These are phyloP conservation scores for Cubamyces lactineus DNA, from an alignment of 768 basidiomycete genomes.

Conservation along the genomic window DNA sequence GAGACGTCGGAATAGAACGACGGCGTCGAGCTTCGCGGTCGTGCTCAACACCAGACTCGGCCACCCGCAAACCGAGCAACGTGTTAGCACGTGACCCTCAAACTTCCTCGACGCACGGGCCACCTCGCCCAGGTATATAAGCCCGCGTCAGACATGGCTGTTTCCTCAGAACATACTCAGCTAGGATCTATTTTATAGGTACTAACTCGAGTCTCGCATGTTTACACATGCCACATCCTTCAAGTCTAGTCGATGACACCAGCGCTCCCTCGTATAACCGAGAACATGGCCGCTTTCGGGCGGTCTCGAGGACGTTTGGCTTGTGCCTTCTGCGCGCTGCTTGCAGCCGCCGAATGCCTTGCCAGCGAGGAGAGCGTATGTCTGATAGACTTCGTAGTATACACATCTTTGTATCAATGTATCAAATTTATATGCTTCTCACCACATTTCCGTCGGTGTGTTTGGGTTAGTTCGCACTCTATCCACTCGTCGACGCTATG, in stretches of 20 bases:
- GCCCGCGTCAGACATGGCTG: conserved; percentile 12
- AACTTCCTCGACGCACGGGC: conserved; percentile 21
- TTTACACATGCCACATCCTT: conserved; percentile 48
- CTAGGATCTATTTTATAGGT: conserved; percentile 37
- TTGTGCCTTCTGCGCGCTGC: conserved; percentile 26
- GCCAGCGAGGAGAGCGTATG: conserved; percentile 45
- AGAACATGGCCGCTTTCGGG: conserved; percentile 39
- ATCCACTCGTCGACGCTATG: no score
- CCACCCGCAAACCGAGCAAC: conserved; percentile 8
- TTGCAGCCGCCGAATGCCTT: conserved; percentile 30
- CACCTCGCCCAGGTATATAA: conserved; percentile 23
- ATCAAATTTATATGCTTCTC: neutral
- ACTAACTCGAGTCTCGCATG: conserved; percentile 51
- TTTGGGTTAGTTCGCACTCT: no score
- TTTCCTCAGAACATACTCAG: conserved; percentile 48
- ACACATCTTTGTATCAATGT: conserved; percentile 1
- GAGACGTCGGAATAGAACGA: no score
- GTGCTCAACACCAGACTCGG: neutral
- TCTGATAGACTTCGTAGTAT: conserved; percentile 42
- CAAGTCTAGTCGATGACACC: conserved; percentile 44
- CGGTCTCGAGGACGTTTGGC: conserved; percentile 45
- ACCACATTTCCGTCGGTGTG: no score
- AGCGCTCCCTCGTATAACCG: conserved; percentile 43
- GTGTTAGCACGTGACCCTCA: conserved; percentile 2
- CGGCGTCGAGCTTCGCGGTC: no score